Evolutionary conservation across 306 rosid genomes (phyloP).

Genomic region (Astragalus membranaceus): DNA sequence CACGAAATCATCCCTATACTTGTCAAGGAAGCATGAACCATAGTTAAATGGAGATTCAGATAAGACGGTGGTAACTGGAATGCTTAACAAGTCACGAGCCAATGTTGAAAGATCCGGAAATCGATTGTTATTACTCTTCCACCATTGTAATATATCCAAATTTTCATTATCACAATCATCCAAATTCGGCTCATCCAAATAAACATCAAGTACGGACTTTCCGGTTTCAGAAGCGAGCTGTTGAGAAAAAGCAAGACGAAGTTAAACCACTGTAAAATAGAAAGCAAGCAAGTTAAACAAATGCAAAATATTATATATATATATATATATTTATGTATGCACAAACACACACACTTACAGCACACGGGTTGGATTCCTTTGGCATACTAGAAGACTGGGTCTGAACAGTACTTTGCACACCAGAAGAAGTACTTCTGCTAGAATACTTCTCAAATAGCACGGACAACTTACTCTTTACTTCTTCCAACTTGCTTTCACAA

Average conservation of each 20-base stretch:
- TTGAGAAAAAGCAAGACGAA: background rate
- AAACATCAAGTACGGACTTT: background rate
- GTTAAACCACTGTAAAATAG: background rate
- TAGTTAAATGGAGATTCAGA: background rate
- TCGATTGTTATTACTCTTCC: background rate
- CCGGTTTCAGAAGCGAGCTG: background rate
- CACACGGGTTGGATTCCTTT: background rate
- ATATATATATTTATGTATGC: too few species aligned
- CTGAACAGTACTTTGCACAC: background rate
- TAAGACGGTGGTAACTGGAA: background rate
- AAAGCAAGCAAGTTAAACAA: too few species aligned
- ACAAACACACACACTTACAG: background rate
- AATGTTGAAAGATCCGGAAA: background rate
- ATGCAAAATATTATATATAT: background rate
- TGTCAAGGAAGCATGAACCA: background rate
- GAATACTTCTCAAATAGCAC: too few species aligned
- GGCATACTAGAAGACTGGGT: background rate
- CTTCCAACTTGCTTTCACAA: background rate
- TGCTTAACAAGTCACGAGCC: background rate
- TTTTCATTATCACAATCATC: background rate
- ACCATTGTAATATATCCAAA: background rate
- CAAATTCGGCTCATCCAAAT: background rate
- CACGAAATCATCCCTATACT: background rate
- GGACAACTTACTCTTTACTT: background rate
- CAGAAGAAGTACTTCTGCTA: too few species aligned